Conservation (phyloP, 225 moss, liverwort and hornwort genomes). For the Antitrichia curtipendula region DNA sequence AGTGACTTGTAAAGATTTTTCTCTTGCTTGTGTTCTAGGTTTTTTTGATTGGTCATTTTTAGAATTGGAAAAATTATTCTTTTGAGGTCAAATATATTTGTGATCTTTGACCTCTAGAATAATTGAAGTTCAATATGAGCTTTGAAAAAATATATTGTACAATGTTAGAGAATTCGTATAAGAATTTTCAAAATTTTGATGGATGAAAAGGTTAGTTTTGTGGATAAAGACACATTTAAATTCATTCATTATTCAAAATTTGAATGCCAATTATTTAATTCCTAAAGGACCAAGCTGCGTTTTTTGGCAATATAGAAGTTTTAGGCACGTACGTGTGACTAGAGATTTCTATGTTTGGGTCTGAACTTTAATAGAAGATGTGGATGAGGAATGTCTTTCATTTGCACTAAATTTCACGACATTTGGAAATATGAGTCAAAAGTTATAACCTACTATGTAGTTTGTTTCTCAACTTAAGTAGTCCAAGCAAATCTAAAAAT, state of each 20-base stretch:
- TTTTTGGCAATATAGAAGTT: too few relatives aligned
- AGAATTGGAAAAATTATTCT: background rate
- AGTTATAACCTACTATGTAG: too few relatives aligned
- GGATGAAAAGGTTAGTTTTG: background rate
- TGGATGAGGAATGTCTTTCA: too few relatives aligned
- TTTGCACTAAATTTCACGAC: too few relatives aligned
- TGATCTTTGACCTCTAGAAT: background rate
- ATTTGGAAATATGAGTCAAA: too few relatives aligned
- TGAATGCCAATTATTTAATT: rapidly evolving
- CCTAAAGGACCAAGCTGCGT: too few relatives aligned
- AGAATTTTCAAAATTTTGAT: background rate
- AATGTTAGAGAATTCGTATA: background rate
- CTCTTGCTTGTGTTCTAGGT: rapidly evolving
- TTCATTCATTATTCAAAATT: background rate
- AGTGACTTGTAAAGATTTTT: background rate
- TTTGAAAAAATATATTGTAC: background rate
- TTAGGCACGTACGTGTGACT: too few relatives aligned
- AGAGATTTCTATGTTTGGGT: too few relatives aligned
- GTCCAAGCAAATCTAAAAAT: too few relatives aligned
- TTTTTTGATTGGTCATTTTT: background rate
- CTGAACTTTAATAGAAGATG: too few relatives aligned
- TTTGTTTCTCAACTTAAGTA: too few relatives aligned
- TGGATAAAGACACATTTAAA: background rate
- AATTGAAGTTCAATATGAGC: background rate
- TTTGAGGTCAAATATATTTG: too few relatives aligned